These are phyloP conservation scores for Phyllachora maydis DNA, from an alignment of 2,329 filamentous ascomycete genomes.

Conservation along the genomic window DNA sequence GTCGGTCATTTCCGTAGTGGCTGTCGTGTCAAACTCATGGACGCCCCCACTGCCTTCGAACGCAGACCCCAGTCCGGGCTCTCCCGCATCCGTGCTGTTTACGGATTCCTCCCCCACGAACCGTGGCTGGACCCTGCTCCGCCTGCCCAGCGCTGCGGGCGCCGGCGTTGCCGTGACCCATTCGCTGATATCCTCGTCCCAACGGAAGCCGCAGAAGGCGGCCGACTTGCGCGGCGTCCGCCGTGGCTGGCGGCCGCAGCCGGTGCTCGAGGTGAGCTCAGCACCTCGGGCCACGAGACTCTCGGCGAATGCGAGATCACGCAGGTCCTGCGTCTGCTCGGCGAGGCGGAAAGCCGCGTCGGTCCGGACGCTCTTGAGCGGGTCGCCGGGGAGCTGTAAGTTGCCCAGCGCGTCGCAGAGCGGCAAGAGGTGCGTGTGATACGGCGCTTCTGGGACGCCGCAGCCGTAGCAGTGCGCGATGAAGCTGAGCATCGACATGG, in stretches of 20 bases:
- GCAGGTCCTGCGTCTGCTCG: slow-evolving; percentile 27
- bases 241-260: too few species aligned
- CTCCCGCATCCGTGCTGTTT: too few species aligned
- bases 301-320: slow-evolving; percentile 32
- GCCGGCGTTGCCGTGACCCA: slow-evolving; percentile 10
- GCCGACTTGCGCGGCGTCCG: slow-evolving; percentile 1
- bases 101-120: too few species aligned
- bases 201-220: slow-evolving; percentile 11
- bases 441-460: too few species aligned
- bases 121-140: too few species aligned
- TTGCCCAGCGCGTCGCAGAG: slow-evolving; percentile 20
- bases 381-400: slow-evolving; percentile 10
- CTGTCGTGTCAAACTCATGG: too few species aligned
- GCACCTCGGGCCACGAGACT: too few species aligned
- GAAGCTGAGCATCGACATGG: slow-evolving; percentile 16
- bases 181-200: slow-evolving; percentile 17
- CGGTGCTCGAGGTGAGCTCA: too few species aligned
- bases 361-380: slow-evolving; percentile 16
- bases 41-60: too few species aligned
- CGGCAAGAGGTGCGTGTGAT: slow-evolving; percentile 15
- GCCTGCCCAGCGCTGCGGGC: slow-evolving; percentile 1
- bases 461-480: slow-evolving; percentile 25
- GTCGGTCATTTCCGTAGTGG: too few species aligned
- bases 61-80: too few species aligned
- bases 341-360: slow-evolving; percentile 30